Evolutionary conservation across 768 basidiomycete genomes (phyloP), one percentile per base, ranked within the genome.

Genomic region (Hericium rajendrae): DNA sequence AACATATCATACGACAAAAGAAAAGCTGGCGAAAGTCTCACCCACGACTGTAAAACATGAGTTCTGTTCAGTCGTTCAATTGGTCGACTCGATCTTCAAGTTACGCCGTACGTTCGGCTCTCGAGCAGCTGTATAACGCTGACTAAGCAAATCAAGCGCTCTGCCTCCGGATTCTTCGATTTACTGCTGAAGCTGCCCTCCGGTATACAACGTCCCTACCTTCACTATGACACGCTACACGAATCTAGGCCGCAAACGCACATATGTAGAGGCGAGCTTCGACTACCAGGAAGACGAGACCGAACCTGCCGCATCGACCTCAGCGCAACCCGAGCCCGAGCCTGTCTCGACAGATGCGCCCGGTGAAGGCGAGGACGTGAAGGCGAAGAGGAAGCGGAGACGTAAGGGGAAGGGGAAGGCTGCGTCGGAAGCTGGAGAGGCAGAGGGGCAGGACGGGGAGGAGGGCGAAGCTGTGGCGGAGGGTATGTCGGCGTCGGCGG

Each of bases 181-280:
- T 6, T 32, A 6, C 32, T 32, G 32, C 32, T 8, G 8, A 32
- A 32, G 32, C 32, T 32, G 28, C 32, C 6, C 32, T 32, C 32
- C 32, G 26, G 5, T 26, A 26, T 3, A 32, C 32, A 32, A 10
- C 6, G 1, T 32, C 9, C 8, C 6, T 8, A 32, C 32, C 9
- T 32, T 26, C 49, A 26, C 37, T 22, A 90, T 91, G 88, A 89
- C 88, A 13, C 80, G 88, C 46, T 72, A 83, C 57, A 88, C 89
- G 9, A 83, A 81, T 62, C 77, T 90, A 68, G 84, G 83, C n/a
- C 76, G 78, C 54, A 91, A 91, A 67, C 73, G 88, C 52, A 84
- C 82, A 4, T 82, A 88, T 64, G 60, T 89, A 13, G 75, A 90
- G 59, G 84, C 87, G 13, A 82, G 80, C 0, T 80, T 86, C 61